phyloP scores from a whole-genome alignment of 179 eudicot species.

The Beta lomatogona region DNA sequence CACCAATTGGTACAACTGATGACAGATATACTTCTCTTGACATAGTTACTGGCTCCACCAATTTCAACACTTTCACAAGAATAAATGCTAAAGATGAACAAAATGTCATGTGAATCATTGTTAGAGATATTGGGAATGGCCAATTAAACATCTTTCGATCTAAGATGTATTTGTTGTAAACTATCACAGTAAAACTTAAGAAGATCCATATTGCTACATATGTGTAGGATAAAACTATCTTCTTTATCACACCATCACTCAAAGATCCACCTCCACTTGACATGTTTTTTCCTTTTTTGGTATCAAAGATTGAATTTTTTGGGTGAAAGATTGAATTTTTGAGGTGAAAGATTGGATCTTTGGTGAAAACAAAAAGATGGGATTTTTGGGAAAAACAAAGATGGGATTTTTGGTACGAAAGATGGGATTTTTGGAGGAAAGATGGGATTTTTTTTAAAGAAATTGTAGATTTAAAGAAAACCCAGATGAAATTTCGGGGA shows the following conservation, averaged over 20 bases:
- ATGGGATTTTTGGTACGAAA: neutral
- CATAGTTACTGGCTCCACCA: constrained; percentile 63
- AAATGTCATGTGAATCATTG: constrained; percentile 86
- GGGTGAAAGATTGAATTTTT: neutral
- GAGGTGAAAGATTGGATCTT: neutral
- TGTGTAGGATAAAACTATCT: constrained; percentile 71
- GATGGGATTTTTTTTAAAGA: neutral
- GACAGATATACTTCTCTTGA: constrained; percentile 56
- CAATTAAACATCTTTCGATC: constrained; percentile 82
- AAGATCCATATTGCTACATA: constrained; percentile 86
- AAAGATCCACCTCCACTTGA: constrained; percentile 46
- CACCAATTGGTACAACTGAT: constrained; percentile 75
- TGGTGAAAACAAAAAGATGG: neutral
- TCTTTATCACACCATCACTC: constrained; percentile 65
- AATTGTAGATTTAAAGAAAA: too few relatives aligned
- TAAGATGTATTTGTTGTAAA: constrained; percentile 87
- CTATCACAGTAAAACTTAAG: constrained; percentile 73
- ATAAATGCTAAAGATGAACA: constrained; percentile 71
- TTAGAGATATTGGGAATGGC: constrained; percentile 85
- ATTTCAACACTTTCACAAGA: constrained; percentile 44
- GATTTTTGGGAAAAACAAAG: neutral
- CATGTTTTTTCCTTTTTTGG: constrained; percentile 2
- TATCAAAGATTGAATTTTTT: neutral
- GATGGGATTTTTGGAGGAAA: neutral
- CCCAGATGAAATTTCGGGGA: constrained; percentile 6